Base-by-base conservation (phyloP, 139 green algal genomes). In the Chlorella sp. region DNA sequence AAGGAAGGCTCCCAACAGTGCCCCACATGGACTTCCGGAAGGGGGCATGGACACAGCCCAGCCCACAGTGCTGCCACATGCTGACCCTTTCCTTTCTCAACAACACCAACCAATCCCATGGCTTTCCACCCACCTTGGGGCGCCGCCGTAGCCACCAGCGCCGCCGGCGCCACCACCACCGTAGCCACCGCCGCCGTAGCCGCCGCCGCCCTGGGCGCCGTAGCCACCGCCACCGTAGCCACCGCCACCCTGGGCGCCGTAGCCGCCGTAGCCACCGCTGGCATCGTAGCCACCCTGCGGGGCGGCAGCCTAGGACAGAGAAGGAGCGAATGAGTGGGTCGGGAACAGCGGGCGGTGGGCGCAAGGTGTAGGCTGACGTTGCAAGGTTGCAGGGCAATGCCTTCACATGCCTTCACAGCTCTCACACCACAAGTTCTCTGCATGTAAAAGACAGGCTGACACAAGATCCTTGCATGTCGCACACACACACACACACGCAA, bases 131-230 rank as follows among this genome's bases (percentile, higher is more conserved):
- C 39, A 82, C 86, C 86, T 39, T 37, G 15, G 26, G 24, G 48
- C 86, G 9, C 37, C 53, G 60, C 87, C 77, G 32, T 30, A 30
- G 78, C 57, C 77, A 30, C 77, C 78, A 30, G 77, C 87, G 2
- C 19, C 18, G 40, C 48, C 66, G 18, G 48, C 36, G 61, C 88
- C 81, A n/a, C 78, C 76, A 22, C 87, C 87, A 36, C 88, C 64
- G 79, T 89, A 77, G 61, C 77, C 87, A 60, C 76, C 73, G 4
- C 88, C 75, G 22, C 76, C 78, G 19, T 81, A 69, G 71, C 73
- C 37, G 9, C 39, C 37, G 30, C 79, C 79, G 57, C 79, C 79
- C n/a, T n/a, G n/a, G n/a, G n/a, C n/a, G n/a, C n/a, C n/a, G n/a
- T n/a, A n/a, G 77, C 82, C 79, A 26, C 78, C 78, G 24, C 81